Conservation (phyloP, 2,329 filamentous ascomycete species). For the Pseudogymnoascus sp. region DNA sequence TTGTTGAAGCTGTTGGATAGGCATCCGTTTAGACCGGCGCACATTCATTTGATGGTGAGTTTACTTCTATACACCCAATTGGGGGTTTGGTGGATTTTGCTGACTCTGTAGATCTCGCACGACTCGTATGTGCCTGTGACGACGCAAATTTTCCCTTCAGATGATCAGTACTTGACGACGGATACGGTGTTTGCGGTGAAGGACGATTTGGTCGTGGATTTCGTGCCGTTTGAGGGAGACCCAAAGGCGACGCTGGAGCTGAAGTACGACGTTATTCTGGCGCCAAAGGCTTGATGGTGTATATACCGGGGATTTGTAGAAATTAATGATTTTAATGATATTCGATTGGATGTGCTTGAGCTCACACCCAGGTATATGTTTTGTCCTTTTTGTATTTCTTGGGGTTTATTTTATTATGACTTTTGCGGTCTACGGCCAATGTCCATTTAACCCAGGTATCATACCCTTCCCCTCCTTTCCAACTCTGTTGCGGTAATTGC, state of each 20-base stretch:
- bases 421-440: too few species aligned
- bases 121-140: slow-evolving; percentile 61
- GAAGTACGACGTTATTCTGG: slow-evolving; percentile 25
- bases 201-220: slow-evolving; percentile 40
- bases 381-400: too few species aligned
- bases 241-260: slow-evolving; percentile 21
- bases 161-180: slow-evolving; percentile 52
- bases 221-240: slow-evolving; percentile 35
- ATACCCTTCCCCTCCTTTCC: too few species aligned
- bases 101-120: slow-evolving; percentile 34
- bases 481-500: too few species aligned
- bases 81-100: slow-evolving; percentile 34
- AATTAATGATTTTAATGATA: background rate
- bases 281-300: slow-evolving; percentile 14
- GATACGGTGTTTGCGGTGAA: slow-evolving; percentile 44
- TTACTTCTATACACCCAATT: background rate
- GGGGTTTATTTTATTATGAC: too few species aligned
- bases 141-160: slow-evolving; percentile 65
- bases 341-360: background rate
- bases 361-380: slow-evolving; percentile 28
- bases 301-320: background rate
- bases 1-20: slow-evolving; percentile 45
- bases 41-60: slow-evolving; percentile 45
- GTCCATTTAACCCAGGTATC: too few species aligned
- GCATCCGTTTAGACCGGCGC: slow-evolving; percentile 46